A percentile compares a stretch with the other conserved stretches of the same genome.
Evolutionary conservation across 176 grass and related monocot genomes (phyloP).

Genomic region (Cymbopogon citratus): DNA sequence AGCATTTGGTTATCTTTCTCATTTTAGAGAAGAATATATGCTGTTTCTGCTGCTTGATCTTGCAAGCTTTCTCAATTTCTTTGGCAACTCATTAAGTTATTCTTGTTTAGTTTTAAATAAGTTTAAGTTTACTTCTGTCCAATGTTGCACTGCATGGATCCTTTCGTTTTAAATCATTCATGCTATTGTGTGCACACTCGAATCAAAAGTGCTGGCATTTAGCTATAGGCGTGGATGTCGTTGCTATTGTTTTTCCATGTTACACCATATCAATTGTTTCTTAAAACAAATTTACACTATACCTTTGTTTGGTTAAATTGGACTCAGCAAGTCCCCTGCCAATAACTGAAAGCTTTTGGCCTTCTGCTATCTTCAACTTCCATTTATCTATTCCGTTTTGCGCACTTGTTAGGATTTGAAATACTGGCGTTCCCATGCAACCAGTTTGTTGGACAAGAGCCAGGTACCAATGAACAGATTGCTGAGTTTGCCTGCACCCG

Average conservation of each 20-base stretch:
- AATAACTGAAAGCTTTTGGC: background rate
- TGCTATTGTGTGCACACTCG: background rate
- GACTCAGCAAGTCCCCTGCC: background rate
- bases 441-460: conserved; percentile 51
- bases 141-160: background rate
- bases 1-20: background rate
- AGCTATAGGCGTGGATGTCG: background rate
- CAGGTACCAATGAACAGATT: conserved; percentile 47
- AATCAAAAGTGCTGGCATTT: background rate
- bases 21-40: background rate
- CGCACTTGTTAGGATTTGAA: conserved; percentile 34
- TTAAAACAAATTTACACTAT: background rate
- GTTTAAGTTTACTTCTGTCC: background rate
- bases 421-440: conserved; percentile 62
- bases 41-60: background rate
- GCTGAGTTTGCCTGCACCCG: conserved; percentile 53
- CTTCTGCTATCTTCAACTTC: background rate
- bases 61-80: background rate
- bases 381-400: background rate
- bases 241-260: background rate
- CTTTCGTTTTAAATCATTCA: background rate
- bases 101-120: background rate
- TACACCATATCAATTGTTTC: background rate
- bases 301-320: background rate
- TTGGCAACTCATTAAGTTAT: background rate